Conservation (phyloP, 169 alveolate species). For the Eimeria sp. region DNA sequence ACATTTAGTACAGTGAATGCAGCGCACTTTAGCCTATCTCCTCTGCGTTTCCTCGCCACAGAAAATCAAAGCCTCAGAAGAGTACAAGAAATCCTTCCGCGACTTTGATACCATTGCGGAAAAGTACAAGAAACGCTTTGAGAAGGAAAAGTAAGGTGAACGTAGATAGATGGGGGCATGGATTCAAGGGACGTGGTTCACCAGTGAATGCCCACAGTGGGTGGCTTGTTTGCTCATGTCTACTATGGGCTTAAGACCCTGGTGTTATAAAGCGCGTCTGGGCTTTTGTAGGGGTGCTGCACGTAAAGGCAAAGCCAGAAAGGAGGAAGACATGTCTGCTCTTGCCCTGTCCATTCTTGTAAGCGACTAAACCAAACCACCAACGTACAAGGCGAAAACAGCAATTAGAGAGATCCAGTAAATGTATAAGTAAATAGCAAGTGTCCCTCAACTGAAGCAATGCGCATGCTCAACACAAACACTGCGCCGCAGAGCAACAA, state of each 20-base stretch:
- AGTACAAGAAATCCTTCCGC: conserved; percentile 12
- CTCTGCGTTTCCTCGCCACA: background rate
- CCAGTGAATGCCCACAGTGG: background rate
- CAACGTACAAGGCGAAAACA: background rate
- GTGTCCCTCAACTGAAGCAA: conserved; percentile 13
- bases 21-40: background rate
- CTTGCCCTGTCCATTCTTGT: conserved; percentile 62
- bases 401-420: background rate
- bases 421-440: background rate
- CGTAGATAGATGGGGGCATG: background rate
- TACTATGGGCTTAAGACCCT: background rate
- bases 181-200: background rate
- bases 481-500: background rate
- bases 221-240: background rate
- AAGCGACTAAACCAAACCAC: background rate
- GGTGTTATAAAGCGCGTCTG: background rate
- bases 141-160: conserved; percentile 13
- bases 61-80: conserved; percentile 17
- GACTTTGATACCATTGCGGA: conserved; percentile 43
- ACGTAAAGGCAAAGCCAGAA: conserved; percentile 39
- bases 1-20: background rate
- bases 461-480: background rate
- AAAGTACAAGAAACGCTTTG: conserved; percentile 18
- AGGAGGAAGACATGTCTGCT: conserved; percentile 18
- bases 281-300: conserved; percentile 16